These are phyloP conservation scores for Pholiota adiposa DNA, from an alignment of 1,284 basidiomycete species.

Conservation along the genomic window DNA sequence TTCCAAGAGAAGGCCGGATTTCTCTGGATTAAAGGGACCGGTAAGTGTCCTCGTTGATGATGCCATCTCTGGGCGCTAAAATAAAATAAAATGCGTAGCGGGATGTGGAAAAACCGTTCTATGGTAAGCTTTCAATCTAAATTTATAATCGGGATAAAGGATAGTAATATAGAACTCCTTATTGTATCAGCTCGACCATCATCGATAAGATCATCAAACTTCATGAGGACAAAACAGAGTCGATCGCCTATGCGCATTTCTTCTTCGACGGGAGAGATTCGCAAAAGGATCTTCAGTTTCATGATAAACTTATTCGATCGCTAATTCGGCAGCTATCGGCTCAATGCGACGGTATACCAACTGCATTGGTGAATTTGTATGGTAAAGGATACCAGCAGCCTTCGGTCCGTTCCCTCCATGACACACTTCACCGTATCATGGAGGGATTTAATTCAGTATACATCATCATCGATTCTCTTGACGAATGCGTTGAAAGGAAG, in stretches of 20 bases:
- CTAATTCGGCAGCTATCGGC: neutral
- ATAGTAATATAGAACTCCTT: neutral
- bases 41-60: neutral
- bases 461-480: constrained; percentile 11
- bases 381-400: neutral
- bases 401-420: neutral
- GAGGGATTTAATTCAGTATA: neutral
- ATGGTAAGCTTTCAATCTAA: neutral
- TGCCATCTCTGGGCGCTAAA: neutral
- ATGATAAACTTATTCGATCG: neutral
- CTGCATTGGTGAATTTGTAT: neutral
- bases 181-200: neutral
- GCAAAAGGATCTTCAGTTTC: neutral
- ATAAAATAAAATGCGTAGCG: neutral
- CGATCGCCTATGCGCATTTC: neutral
- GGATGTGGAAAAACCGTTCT: neutral
- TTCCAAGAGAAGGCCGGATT: neutral
- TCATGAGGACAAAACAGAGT: neutral
- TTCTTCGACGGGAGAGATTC: neutral
- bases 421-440: neutral
- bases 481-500: constrained; percentile 3
- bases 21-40: neutral
- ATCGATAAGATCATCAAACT: neutral
- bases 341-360: neutral
- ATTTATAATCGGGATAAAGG: neutral